These are phyloP conservation scores for Solanum dulcamara DNA, from an alignment of 257 asterid species.

Conservation along the genomic window DNA sequence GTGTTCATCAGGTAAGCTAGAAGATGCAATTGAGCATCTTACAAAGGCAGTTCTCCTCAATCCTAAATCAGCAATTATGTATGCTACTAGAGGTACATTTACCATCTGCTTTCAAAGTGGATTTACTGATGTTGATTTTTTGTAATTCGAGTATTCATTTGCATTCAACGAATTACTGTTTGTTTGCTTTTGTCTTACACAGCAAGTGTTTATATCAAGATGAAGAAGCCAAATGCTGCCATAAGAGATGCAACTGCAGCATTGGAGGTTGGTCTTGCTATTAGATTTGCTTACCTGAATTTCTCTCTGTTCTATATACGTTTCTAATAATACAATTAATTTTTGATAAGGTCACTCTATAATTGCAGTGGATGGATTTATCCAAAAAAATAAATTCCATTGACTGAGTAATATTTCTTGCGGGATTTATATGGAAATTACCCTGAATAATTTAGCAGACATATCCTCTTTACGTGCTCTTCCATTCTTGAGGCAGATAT, in stretches of 20 bases:
- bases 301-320: background rate
- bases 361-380: background rate
- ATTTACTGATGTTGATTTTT: background rate
- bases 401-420: background rate
- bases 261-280: conserved; percentile 45
- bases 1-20: conserved; percentile 50
- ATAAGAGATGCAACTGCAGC: conserved; percentile 94
- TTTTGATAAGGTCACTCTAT: background rate
- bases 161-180: background rate
- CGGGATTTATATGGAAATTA: background rate
- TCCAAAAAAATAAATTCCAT: background rate
- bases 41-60: conserved; percentile 74
- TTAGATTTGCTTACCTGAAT: background rate
- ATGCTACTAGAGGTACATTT: conserved; percentile 68
- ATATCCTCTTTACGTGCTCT: background rate
- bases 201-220: conserved; percentile 81
- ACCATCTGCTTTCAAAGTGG: background rate
- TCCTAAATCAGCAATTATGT: conserved; percentile 95
- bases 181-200: conserved; percentile 5
- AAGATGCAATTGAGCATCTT: conserved; percentile 70
- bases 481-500: background rate
- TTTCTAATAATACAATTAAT: background rate
- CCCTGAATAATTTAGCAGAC: background rate
- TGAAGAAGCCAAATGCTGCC: conserved; percentile 98
- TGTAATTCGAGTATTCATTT: background rate